Base-by-base conservation (phyloP, 129 eudicot species). In the Centrapalus pauciflorus region DNA sequence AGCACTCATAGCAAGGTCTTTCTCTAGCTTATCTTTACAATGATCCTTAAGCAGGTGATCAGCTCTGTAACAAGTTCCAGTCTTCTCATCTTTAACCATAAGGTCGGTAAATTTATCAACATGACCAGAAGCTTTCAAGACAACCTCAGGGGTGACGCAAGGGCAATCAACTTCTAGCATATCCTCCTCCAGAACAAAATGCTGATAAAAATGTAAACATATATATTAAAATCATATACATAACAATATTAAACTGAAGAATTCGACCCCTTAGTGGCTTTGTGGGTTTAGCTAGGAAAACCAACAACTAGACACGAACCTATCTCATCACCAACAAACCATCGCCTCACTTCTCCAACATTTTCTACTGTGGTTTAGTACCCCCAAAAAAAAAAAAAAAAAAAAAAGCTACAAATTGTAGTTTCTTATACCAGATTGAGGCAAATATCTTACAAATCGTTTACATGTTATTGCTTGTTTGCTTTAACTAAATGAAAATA, bases 81-180 rank as follows among this genome's bases (percentile, higher is more conserved):
- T 82, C 55, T 79, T 82, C 35, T 85, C 88, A 50, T 85, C 88
- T 63, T 82, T 85, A 28, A 85, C 87, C 92, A 85, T 85, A 48
- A 85, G 88, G 34, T 85, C 92, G 8, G 92, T 85, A 56, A 85
- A 85, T 16, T 85, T 85, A 34, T 85, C 92, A 73, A 85, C 92
- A 35, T 84, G 90, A 33, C 90, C 90, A 9, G 90, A 84, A 8
- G 90, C 86, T 64, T 84, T 84, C 50, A 84, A 69, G 46, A 84
- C 90, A 27, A 71, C 80, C 65, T 84, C 90, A 4, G 90, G 90
- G 8, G 90, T 84, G 46, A 84, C 90, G 58, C 86, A 84, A 0
- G 95, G 90, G 38, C 95, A 84, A 66, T 87, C 95, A 66, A 87
- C 90, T 76, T 87, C 95, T 63, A 87, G 60, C 95, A 87, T 87